Percentiles rank a stretch among this genome's conserved stretches.
phyloP scores from a whole-genome alignment of 768 basidiomycete genomes.

The Leucocoprinus birnbaumii region DNA sequence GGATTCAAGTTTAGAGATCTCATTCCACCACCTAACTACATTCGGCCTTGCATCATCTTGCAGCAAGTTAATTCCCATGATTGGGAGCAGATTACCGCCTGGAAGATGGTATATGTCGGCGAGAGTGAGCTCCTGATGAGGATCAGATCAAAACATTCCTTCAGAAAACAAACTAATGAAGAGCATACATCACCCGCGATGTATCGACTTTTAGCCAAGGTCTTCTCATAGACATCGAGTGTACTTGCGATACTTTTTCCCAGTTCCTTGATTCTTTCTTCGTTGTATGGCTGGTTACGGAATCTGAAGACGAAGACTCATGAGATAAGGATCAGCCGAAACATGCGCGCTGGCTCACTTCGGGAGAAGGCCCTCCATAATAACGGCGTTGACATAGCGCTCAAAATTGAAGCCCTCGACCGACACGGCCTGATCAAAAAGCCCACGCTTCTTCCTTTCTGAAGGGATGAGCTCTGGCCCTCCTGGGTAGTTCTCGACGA shows the following conservation, averaged over 20 bases:
- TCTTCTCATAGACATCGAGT: slow-evolving; percentile 43
- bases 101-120: slow-evolving; percentile 46
- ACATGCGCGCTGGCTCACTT: slow-evolving; percentile 42
- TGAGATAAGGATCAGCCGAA: too few relatives aligned
- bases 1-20: slow-evolving; percentile 17
- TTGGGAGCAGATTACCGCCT: slow-evolving; percentile 23
- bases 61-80: slow-evolving; percentile 18
- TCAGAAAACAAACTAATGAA: too few relatives aligned
- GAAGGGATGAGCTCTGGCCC: slow-evolving; percentile 45
- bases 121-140: slow-evolving; percentile 32
- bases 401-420: slow-evolving; percentile 48
- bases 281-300: slow-evolving; percentile 21
- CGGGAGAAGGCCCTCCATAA: slow-evolving; percentile 16
- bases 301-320: too few relatives aligned
- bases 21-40: slow-evolving; percentile 28
- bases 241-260: slow-evolving; percentile 25
- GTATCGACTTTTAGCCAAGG: slow-evolving; percentile 54
- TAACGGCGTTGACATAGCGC: slow-evolving; percentile 25
- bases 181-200: slow-evolving; percentile 49
- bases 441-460: slow-evolving; percentile 24
- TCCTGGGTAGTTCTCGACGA: slow-evolving; percentile 43
- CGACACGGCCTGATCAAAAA: slow-evolving; percentile 38
- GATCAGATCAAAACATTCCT: too few relatives aligned
- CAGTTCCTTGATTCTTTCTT: slow-evolving; percentile 19
- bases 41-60: slow-evolving; percentile 37